Evolutionary conservation across 345 rosid species (phyloP), one percentile per base, ranked within the genome.

Genomic region (Ceriops tagal): DNA sequence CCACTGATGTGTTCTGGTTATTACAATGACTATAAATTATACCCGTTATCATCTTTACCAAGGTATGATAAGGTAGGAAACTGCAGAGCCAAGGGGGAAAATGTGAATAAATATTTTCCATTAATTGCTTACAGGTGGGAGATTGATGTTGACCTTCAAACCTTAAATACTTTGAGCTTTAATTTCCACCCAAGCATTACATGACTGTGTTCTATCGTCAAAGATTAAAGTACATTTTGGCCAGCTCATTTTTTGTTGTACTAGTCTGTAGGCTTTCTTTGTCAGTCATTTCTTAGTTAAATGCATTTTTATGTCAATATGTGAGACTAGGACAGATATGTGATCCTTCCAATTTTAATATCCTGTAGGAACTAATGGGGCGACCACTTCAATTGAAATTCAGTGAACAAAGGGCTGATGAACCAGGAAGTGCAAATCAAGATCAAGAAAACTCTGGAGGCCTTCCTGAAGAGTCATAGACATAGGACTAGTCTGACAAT

Each of bases 291-390:
- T 24, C 15, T 56, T 6, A 13, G 13, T 56, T 10, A 56, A 8
- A 56, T 24, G 28, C 59, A 56, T 6, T 56, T 56, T 56, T 56
- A 24, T 24, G 11, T 24, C 5, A 56, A 15, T 24, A 56, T 56
- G 59, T 63, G 39, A 53, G 9, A 53, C 52, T 35, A 24, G 28
- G 37, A 31, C 5, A 46, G 35, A 13, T 20, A 11, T 5, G 13
- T 67, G 37, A 62, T 56, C 35, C 5, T 73, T 58, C 74, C n/a
- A 21, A 64, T 75, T 22, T 62, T 66, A 43, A 43, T 61, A 11
- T 74, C 43, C 32, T 77, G 69, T 74, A 91, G 96, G 93, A 91
- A 74, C 76, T 93, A 72, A 87, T 91, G 97, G 97, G 88, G 21
- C 87, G 97, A 19, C 87, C 96, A 49, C 13, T 93, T 72, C 80